Evolutionary conservation across 192 early-diverging fungal species (phyloP).

Genomic region (Neocallimastix lanati): DNA sequence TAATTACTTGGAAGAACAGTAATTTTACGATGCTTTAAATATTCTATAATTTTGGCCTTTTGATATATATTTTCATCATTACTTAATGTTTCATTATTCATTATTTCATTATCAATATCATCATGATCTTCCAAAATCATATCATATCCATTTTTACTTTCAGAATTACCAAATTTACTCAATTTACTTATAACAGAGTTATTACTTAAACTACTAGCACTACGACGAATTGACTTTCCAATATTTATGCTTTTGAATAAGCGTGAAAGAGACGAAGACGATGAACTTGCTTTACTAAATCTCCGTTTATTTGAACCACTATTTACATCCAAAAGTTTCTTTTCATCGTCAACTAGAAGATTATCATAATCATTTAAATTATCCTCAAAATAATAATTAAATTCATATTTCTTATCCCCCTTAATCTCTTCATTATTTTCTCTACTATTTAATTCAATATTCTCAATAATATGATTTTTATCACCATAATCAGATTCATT

Average conservation of each 20-base stretch:
- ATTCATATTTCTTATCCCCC: too few relatives aligned
- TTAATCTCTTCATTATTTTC: too few relatives aligned
- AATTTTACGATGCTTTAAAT: neutral
- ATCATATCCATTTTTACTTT: neutral
- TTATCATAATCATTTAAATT: too few relatives aligned
- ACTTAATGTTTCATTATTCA: too few relatives aligned
- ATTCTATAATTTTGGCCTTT: neutral
- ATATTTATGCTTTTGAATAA: neutral
- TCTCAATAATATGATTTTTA: neutral
- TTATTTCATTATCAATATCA: neutral
- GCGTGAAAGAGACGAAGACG: neutral
- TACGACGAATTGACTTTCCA: neutral
- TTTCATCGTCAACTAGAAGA: neutral
- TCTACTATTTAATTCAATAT: neutral
- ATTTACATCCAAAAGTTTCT: neutral
- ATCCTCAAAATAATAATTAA: too few relatives aligned
- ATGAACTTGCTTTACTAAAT: neutral
- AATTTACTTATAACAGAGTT: neutral
- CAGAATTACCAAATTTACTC: neutral
- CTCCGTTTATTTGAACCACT: neutral
- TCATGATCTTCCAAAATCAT: neutral
- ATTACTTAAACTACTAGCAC: neutral
- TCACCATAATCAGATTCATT: too few relatives aligned
- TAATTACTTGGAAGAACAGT: neutral
- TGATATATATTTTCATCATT: neutral